Conservation (phyloP, 805 yeast genomes). For the Ogataea haglerorum region DNA sequence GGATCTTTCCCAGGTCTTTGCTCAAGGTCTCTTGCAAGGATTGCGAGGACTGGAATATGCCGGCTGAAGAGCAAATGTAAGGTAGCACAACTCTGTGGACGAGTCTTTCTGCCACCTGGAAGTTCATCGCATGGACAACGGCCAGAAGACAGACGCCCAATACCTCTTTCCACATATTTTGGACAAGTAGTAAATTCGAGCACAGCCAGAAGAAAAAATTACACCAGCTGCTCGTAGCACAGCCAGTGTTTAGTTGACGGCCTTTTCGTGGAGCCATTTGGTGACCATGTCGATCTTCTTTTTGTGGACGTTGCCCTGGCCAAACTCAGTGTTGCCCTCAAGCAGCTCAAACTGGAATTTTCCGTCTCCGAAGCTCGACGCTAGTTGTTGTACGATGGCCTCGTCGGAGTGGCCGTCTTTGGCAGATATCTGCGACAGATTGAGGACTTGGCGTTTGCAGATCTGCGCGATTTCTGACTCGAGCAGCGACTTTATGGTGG, state of each 20-base stretch:
- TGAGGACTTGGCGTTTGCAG: constrained; percentile 45
- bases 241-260: constrained; percentile 44
- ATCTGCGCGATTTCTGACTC: constrained; percentile 62
- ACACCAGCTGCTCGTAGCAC: neutral
- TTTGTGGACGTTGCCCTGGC: constrained; percentile 69
- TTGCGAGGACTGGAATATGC: constrained; percentile 4
- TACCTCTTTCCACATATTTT: constrained; percentile 9
- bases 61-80: constrained; percentile 8
- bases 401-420: constrained; percentile 30
- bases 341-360: constrained; percentile 62
- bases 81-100: constrained; percentile 16
- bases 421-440: constrained; percentile 42
- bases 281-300: constrained; percentile 56
- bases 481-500: constrained; percentile 54
- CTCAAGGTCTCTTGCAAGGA: constrained; percentile 8
- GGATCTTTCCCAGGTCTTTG: constrained; percentile 10
- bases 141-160: constrained; percentile 14
- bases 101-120: constrained; percentile 15
- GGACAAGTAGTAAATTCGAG: constrained; percentile 2
- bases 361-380: constrained; percentile 40
- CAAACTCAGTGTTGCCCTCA: constrained; percentile 69
- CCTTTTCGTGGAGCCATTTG: constrained; percentile 75
- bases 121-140: constrained; percentile 16
- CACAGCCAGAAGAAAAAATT: neutral
- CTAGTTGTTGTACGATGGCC: constrained; percentile 35